Evolutionary conservation across 2,329 filamentous ascomycete genomes (phyloP).

Genomic region (Pseudopyrenochaeta lycopersici): DNA sequence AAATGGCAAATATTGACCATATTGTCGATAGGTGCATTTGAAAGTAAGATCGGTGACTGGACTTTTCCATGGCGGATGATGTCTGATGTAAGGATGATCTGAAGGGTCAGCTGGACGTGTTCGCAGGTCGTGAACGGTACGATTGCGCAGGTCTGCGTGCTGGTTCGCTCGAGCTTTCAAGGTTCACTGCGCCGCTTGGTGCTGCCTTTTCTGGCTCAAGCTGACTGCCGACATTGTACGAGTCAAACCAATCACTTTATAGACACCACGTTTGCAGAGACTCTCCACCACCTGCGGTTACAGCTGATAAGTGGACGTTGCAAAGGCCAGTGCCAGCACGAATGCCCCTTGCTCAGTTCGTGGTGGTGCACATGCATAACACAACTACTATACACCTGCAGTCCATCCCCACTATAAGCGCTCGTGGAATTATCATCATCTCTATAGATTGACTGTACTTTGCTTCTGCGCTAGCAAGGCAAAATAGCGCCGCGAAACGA

Average conservation of each 20-base stretch:
- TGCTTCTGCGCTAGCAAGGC: neutral
- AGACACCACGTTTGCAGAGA: neutral
- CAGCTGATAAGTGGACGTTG: neutral
- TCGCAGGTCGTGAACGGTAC: conserved; percentile 8
- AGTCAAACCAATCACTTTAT: neutral
- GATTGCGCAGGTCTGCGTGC: neutral
- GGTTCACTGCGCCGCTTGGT: neutral
- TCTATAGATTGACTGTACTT: conserved; percentile 1
- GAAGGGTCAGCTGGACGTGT: conserved; percentile 7
- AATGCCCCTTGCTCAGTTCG: conserved; percentile 1
- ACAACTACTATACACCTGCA: neutral
- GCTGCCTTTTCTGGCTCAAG: neutral
- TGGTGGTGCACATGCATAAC: conserved; percentile 4
- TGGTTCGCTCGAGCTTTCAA: neutral
- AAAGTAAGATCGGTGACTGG: neutral
- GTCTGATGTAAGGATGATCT: neutral
- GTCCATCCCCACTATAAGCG: conserved; percentile 4
- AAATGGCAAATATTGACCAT: conserved; percentile 4
- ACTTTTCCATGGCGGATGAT: neutral
- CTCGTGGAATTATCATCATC: conserved; percentile 1
- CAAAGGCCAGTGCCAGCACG: neutral
- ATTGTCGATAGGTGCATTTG: neutral
- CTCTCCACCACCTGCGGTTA: neutral
- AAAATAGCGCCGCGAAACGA: neutral
- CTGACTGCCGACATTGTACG: neutral